Conservation (phyloP, 495 filamentous ascomycete species). For the Elasticomyces elasticus region DNA sequence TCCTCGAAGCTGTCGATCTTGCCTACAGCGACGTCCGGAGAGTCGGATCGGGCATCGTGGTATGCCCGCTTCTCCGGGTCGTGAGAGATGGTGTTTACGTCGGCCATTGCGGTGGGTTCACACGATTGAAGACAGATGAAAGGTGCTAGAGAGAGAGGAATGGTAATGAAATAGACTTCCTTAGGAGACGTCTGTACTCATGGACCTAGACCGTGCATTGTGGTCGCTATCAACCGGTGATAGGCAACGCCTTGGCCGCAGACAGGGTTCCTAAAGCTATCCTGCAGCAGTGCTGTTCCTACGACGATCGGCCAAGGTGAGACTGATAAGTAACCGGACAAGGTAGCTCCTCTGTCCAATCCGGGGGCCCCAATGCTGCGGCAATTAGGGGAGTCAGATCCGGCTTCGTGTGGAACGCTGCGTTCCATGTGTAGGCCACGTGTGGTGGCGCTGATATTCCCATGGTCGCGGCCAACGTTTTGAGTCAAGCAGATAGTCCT, state of each 20-base stretch:
- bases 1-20: conserved; percentile 7
- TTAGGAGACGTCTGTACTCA: background rate
- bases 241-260: background rate
- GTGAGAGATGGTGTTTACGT: background rate
- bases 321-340: background rate
- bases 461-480: background rate
- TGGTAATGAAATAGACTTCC: background rate
- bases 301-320: background rate
- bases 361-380: background rate
- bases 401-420: background rate
- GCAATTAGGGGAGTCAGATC: background rate
- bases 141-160: background rate
- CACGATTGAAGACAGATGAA: background rate
- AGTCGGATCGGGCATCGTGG: background rate
- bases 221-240: background rate
- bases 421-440: background rate
- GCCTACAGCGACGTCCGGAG: conserved; percentile 4
- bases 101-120: background rate
- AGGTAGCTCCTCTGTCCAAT: background rate
- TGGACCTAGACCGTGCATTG: too few relatives aligned
- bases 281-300: background rate
- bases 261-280: background rate
- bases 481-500: background rate
- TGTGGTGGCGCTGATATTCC: background rate
- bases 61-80: conserved; percentile 3